A percentile compares a stretch with the other conserved stretches of the same genome.
Conservation (phyloP, 2,329 filamentous ascomycete genomes). For the Chalara sp. region DNA sequence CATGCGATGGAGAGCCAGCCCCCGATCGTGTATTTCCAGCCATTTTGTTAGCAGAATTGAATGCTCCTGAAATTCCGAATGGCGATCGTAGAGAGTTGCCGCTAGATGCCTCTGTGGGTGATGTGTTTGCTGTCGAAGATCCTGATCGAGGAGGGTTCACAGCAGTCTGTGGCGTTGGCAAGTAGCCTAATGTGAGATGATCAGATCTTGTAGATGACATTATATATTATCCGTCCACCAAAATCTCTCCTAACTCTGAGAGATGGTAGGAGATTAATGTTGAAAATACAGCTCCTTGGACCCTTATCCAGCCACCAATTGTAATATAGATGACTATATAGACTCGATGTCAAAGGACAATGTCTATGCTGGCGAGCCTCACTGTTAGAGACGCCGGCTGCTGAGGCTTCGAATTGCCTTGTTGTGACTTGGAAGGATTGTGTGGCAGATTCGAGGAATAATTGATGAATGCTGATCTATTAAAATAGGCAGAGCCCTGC, state of each 20-base stretch:
- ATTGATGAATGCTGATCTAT: neutral
- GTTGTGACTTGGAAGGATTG: too few species aligned
- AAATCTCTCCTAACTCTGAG: conserved; percentile 21
- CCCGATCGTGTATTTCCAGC: conserved; percentile 63
- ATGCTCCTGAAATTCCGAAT: conserved; percentile 59
- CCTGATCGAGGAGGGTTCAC: conserved; percentile 43
- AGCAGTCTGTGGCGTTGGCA: conserved; percentile 36
- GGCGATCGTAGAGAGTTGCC: conserved; percentile 62
- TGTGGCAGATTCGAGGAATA: too few species aligned
- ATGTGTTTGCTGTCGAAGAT: conserved; percentile 74
- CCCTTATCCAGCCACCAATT: neutral
- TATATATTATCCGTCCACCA: conserved; percentile 60
- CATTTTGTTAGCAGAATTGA: conserved; percentile 55
- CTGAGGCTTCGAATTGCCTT: too few species aligned
- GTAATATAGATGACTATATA: too few species aligned
- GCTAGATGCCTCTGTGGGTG: conserved; percentile 67
- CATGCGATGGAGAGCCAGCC: conserved; percentile 94
- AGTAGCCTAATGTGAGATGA: conserved; percentile 79
- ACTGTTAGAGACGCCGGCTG: neutral
- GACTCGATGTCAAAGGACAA: too few species aligned
- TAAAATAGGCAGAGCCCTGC: conserved; percentile 11
- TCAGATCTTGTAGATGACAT: conserved; percentile 87
- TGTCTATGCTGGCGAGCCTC: neutral
- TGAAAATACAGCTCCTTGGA: conserved; percentile 6
- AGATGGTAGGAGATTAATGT: conserved; percentile 18